Evolutionary conservation across 1,284 basidiomycete genomes (phyloP).

Genomic region (Marasmius oreades): DNA sequence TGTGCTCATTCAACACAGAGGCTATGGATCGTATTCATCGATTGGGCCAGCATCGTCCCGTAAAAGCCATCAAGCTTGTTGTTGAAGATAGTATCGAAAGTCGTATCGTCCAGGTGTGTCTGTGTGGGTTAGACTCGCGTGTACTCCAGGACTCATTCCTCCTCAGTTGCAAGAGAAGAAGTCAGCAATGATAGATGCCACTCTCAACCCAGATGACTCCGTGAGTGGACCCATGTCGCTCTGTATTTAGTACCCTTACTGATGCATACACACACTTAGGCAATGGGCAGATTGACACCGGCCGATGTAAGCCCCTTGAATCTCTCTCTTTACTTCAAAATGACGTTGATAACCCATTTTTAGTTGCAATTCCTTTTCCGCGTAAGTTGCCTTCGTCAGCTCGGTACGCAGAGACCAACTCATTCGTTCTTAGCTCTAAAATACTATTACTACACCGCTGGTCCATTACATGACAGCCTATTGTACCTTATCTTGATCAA

Average conservation of each 20-base stretch:
- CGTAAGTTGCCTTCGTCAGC: constrained; percentile 30
- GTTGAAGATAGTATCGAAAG: constrained; percentile 97
- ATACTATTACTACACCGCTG: too few relatives aligned
- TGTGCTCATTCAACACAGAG: constrained; percentile 48
- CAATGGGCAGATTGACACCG: constrained; percentile 87
- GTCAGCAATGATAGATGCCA: constrained; percentile 80
- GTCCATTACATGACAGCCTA: too few relatives aligned
- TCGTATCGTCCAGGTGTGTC: constrained; percentile 73
- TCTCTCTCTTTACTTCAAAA: background rate
- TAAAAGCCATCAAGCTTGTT: constrained; percentile 91
- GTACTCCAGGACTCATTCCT: background rate
- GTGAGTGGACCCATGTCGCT: constrained; percentile 32
- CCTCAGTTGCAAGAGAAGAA: constrained; percentile 92
- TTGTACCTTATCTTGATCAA: too few relatives aligned
- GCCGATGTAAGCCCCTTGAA: constrained; percentile 68
- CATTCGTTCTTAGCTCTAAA: too few relatives aligned
- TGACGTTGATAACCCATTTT: constrained; percentile 7
- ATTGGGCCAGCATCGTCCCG: constrained; percentile 88
- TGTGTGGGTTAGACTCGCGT: background rate
- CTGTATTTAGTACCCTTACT: constrained; percentile 19
- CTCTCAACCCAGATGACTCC: constrained; percentile 72
- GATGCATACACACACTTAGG: constrained; percentile 38
- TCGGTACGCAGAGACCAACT: background rate
- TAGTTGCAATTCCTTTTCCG: constrained; percentile 69
- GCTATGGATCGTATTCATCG: constrained; percentile 97